Evolutionary conservation across 129 eudicot genomes (phyloP), one percentile per base, ranked within the genome.

Genomic region (Artemisia tridentata): DNA sequence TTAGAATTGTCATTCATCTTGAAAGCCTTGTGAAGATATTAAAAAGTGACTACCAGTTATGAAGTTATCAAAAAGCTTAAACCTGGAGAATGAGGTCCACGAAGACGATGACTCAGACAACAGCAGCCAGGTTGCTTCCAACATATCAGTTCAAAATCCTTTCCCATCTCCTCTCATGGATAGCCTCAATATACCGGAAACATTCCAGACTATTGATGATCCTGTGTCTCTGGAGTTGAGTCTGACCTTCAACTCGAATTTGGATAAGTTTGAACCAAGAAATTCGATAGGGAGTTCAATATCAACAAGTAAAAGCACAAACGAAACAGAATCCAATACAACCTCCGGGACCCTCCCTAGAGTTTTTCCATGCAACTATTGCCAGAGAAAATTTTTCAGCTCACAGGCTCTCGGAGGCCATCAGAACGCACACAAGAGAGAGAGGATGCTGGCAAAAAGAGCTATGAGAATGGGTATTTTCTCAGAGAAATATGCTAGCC

Each of bases 401-500:
- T 84, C 88, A 61, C 88, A 84, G 64, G 86, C 88, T 14, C 88
- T 84, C 51, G 88, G 88, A 3, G 85, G 86, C 45, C 88, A 84
- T 67, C 88, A 81, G 12, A 84, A 84, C 27, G 88, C 86, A 16
- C 88, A 84, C 61, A 84, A 84, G 71, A 57, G 81, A 54, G 88
- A 84, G 62, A 46, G 88, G 56, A 78, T 78, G 69, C 77, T 84
- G 7, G 83, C 85, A 49, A 84, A 84, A 18, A 65, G 88, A 13
- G 85, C 85, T 18, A 67, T 78, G 78, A 60, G 85, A 55, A 80
- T 84, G 88, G 85, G 85, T 27, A 67, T 75, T 7, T 75, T 84
- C 64, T 71, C 88, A 8, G 75, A 75, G n/a, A 81, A 73, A 63
- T 80, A 80, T 67, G 76, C 81, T 11, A 62, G 48, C 67, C 76